These are phyloP conservation scores for Coemansia furcata DNA, from an alignment of 192 early-diverging fungal genomes.

Conservation along the genomic window DNA sequence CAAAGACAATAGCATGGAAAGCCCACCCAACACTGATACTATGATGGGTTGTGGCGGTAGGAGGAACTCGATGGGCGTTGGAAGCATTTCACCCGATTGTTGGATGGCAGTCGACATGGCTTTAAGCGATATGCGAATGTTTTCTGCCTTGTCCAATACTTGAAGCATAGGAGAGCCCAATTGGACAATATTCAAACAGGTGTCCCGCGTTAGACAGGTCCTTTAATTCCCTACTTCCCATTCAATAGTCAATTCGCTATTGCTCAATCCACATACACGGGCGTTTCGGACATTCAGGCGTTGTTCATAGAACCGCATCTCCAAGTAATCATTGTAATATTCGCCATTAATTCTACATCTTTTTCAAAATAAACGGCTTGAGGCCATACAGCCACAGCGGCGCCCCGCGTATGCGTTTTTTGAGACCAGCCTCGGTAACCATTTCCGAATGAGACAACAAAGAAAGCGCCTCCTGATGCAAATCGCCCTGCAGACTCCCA, in stretches of 20 bases:
- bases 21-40: not conserved
- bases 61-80: not conserved
- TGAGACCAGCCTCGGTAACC: constrained; percentile 28
- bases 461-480: constrained; percentile 39
- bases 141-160: not conserved
- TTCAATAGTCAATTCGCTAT: not conserved
- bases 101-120: not conserved
- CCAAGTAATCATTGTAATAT: not conserved
- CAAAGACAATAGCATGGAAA: not conserved
- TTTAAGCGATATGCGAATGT: not conserved
- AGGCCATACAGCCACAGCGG: constrained; percentile 45
- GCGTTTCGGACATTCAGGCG: not conserved
- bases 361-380: constrained; percentile 48
- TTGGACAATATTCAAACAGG: not conserved
- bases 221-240: not conserved
- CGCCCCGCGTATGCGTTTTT: constrained; percentile 19
- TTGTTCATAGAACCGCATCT: not conserved
- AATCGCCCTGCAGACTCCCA: constrained; percentile 59
- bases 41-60: not conserved
- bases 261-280: not conserved
- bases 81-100: not conserved
- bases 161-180: not conserved
- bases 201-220: not conserved
- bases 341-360: constrained; percentile 23
- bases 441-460: constrained; percentile 32